These are phyloP conservation scores for Ophiosphaerella herpotricha DNA, from an alignment of 2,329 filamentous ascomycete species.

Conservation along the genomic window DNA sequence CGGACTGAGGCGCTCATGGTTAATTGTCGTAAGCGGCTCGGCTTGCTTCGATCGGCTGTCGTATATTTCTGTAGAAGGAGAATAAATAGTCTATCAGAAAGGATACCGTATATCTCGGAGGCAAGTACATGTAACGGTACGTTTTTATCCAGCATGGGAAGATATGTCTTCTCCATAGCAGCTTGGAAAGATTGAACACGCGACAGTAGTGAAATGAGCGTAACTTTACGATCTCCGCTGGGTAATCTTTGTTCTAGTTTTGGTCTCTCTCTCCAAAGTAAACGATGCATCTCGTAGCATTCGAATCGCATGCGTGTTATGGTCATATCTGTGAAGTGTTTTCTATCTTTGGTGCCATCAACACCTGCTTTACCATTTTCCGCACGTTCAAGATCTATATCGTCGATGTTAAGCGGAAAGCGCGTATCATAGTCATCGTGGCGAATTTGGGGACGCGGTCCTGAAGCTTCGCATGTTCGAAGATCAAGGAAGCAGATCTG, in stretches of 20 bases:
- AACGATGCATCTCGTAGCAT: conserved; percentile 72
- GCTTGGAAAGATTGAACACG: conserved; percentile 72
- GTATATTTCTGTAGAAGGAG: conserved; percentile 73
- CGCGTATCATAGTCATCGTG: conserved; percentile 75
- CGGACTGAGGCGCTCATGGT: conserved; percentile 65
- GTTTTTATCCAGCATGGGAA: conserved; percentile 64
- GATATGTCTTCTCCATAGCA: conserved; percentile 68
- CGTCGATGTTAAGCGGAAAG: conserved; percentile 72
- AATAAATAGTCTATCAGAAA: conserved; percentile 66
- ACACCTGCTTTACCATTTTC: conserved; percentile 34
- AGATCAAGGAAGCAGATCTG: conserved; percentile 78
- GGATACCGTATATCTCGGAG: conserved; percentile 66
- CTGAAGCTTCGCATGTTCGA: conserved; percentile 74
- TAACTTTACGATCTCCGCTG: conserved; percentile 27
- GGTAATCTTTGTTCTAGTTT: conserved; percentile 58
- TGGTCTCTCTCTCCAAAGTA: conserved; percentile 71
- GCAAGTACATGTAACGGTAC: conserved; percentile 67
- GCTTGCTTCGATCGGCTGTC: conserved; percentile 56
- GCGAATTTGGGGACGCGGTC: conserved; percentile 72
- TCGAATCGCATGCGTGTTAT: conserved; percentile 72
- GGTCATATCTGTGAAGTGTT: conserved; percentile 70
- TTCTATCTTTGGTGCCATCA: conserved; percentile 52
- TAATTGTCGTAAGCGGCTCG: conserved; percentile 66
- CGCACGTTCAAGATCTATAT: conserved; percentile 60
- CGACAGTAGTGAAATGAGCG: conserved; percentile 64